phyloP scores from a whole-genome alignment of 768 basidiomycete species.

The Termitomyces bulborhizus region DNA sequence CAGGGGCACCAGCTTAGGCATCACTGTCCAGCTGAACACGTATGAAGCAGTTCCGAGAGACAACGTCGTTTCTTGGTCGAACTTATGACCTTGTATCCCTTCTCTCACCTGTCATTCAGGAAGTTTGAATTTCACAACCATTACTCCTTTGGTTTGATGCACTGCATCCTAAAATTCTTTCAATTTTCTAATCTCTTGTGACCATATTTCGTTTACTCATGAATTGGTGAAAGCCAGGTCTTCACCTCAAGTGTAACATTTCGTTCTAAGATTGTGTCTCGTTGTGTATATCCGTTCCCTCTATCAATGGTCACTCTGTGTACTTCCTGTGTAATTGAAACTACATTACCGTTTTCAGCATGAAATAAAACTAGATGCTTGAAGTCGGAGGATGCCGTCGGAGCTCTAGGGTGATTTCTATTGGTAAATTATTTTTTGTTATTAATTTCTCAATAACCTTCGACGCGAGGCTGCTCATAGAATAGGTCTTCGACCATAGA shows the following conservation, averaged over 20 bases:
- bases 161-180: not conserved
- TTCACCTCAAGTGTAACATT: not conserved
- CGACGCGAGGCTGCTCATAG: not conserved
- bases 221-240: not conserved
- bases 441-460: not conserved
- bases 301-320: not conserved
- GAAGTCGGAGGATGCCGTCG: too few relatives aligned
- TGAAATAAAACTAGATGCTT: too few relatives aligned
- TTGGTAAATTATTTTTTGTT: too few relatives aligned
- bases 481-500: not conserved
- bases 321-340: not conserved
- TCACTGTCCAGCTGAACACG: slow-evolving; percentile 48
- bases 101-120: too few relatives aligned
- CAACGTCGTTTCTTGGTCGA: slow-evolving; percentile 65
- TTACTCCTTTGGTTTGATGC: not conserved
- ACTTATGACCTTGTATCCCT: slow-evolving; percentile 33
- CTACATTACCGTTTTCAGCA: not conserved
- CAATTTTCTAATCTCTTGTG: not conserved
- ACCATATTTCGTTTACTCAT: not conserved
- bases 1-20: slow-evolving; percentile 57
- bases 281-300: not conserved
- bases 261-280: too few relatives aligned
- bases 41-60: slow-evolving; percentile 35
- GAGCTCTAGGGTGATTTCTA: too few relatives aligned
- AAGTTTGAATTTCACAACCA: not conserved